A percentile compares a stretch with the other conserved stretches of the same genome.
phyloP scores from a whole-genome alignment of 2,329 filamentous ascomycete species.

The Diaporthe aspalathi region DNA sequence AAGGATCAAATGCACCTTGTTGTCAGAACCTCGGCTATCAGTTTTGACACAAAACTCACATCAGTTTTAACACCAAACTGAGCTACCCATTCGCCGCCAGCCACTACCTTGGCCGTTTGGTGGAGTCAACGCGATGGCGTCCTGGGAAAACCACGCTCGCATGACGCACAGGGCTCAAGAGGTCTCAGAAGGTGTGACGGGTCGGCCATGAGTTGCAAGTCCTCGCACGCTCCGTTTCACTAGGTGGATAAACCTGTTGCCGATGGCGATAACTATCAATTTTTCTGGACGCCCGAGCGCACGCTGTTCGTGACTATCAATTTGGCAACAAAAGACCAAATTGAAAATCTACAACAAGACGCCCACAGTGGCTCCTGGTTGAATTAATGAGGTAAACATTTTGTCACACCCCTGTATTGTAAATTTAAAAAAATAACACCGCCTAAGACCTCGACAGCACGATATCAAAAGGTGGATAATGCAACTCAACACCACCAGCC shows the following conservation, averaged over 20 bases:
- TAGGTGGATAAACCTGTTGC: neutral
- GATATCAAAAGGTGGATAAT: constrained; percentile 21
- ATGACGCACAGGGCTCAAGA: neutral
- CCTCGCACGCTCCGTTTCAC: neutral
- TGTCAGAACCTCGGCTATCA: no score
- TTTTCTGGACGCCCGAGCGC: neutral
- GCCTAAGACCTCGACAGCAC: constrained; percentile 6
- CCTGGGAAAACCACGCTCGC: neutral
- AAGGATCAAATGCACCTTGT: no score
- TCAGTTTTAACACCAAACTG: no score
- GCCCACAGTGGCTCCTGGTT: no score
- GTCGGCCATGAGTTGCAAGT: neutral
- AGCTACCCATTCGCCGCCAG: no score
- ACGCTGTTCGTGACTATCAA: neutral
- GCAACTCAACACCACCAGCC: constrained; percentile 10
- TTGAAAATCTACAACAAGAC: no score
- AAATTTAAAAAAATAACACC: neutral
- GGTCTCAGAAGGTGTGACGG: neutral
- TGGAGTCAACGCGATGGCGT: no score
- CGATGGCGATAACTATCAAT: rapidly evolving
- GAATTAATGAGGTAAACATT: neutral
- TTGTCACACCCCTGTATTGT: neutral
- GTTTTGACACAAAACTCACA: no score
- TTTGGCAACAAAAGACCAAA: neutral
- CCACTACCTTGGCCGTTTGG: no score